phyloP scores from a whole-genome alignment of 2,329 filamentous ascomycete species.

The Talaromyces sp. region DNA sequence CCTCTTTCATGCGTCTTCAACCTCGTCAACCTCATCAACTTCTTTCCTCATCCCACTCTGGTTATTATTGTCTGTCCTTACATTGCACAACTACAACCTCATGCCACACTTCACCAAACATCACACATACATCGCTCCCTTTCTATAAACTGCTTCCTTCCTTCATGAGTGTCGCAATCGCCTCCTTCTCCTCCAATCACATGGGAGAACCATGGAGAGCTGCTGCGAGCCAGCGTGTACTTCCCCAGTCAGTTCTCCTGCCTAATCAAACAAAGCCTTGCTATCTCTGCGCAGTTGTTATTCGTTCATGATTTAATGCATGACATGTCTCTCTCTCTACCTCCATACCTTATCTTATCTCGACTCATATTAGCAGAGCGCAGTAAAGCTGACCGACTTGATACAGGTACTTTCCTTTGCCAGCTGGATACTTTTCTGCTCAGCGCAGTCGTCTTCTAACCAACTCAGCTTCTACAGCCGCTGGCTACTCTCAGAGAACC shows the following conservation, averaged over 20 bases:
- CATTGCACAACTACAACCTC: neutral
- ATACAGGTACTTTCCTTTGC: neutral
- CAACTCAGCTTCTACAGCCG: neutral
- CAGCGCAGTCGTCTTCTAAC: neutral
- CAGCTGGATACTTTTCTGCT: neutral
- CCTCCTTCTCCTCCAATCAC: neutral
- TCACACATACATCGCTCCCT: neutral
- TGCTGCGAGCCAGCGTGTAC: neutral
- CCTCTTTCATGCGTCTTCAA: neutral
- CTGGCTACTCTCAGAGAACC: neutral
- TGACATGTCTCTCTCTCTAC: neutral
- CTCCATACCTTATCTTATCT: neutral
- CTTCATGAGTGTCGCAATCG: neutral
- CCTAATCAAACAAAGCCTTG: neutral
- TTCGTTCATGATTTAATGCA: neutral
- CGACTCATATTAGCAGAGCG: no score
- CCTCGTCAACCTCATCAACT: neutral
- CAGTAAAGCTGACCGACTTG: neutral
- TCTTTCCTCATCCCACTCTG: neutral
- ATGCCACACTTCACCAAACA: neutral
- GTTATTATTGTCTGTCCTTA: neutral
- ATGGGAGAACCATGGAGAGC: slow-evolving; percentile 6
- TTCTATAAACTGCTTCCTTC: neutral
- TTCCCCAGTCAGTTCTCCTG: neutral
- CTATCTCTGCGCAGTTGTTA: neutral